Percentiles rank a stretch among this genome's conserved stretches.
Conservation (phyloP, 345 rosid genomes). For the Excoecaria cochinchinensis region DNA sequence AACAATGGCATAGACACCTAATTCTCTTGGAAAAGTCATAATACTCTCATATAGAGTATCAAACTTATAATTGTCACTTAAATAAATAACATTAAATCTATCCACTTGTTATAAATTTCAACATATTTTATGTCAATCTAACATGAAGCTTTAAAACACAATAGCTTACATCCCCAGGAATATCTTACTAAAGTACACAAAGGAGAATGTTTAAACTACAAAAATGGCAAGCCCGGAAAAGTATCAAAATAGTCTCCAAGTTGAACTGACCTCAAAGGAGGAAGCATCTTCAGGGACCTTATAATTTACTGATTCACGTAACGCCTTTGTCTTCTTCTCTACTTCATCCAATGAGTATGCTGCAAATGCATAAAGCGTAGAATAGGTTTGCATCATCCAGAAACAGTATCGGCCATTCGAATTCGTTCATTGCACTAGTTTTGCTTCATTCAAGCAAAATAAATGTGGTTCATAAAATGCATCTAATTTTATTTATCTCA, state of each 20-base stretch:
- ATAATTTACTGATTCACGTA: slow-evolving; percentile 53
- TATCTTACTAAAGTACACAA: not conserved
- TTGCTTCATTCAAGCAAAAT: not conserved
- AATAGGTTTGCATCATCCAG: not conserved
- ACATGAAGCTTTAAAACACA: not conserved
- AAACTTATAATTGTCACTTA: not conserved
- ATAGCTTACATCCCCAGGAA: not conserved
- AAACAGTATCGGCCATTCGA: not conserved
- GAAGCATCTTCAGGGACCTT: slow-evolving; percentile 40
- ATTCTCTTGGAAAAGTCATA: not conserved
- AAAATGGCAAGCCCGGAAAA: not conserved
- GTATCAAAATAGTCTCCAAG: slow-evolving; percentile 1
- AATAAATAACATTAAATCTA: not conserved
- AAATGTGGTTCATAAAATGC: not conserved
- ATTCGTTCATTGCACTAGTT: not conserved
- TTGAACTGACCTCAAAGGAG: slow-evolving; percentile 49
- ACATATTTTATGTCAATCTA: not conserved
- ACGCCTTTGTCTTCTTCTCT: slow-evolving; percentile 60
- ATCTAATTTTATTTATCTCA: not conserved
- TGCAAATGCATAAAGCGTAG: slow-evolving; percentile 23
- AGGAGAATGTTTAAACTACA: not conserved
- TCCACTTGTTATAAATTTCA: not conserved
- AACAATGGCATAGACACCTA: not conserved
- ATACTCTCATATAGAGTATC: not conserved
- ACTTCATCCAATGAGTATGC: slow-evolving; percentile 72